Conservation (phyloP, 2,329 filamentous ascomycete species). For the Venturia asperata region DNA sequence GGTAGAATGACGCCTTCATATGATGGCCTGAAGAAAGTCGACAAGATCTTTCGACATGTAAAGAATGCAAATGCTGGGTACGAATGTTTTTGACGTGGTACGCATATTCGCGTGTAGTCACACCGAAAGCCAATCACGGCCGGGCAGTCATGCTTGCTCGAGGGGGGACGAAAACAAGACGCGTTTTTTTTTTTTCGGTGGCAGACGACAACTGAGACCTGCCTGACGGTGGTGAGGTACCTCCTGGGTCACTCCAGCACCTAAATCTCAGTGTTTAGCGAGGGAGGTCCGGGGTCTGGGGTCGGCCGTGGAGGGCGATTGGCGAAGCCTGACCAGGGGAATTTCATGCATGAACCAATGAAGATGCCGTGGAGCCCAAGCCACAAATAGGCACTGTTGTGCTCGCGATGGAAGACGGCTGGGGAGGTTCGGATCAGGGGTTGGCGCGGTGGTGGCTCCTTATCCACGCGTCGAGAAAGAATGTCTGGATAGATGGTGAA, state of each 20-base stretch:
- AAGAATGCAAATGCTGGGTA: background rate
- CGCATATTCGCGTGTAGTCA: background rate
- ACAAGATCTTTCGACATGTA: background rate
- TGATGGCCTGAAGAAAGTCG: background rate
- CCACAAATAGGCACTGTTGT: conserved; percentile 2
- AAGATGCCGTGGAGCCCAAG: background rate
- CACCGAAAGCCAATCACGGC: background rate
- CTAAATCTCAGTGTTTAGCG: background rate
- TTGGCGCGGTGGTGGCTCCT: background rate
- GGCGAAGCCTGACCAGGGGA: background rate
- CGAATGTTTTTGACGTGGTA: background rate
- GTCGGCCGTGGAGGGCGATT: background rate
- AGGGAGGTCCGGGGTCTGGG: background rate
- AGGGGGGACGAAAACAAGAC: background rate
- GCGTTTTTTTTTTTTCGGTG: background rate
- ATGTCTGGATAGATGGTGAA: background rate
- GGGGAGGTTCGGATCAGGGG: background rate
- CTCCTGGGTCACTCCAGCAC: background rate
- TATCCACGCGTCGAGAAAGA: background rate
- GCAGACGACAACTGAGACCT: background rate
- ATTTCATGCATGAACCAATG: conserved; percentile 5
- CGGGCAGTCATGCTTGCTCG: background rate
- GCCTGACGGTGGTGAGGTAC: background rate
- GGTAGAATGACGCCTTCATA: background rate
- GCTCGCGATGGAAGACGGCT: background rate